Percentiles rank a stretch among this genome's conserved stretches.
Conservation (phyloP, 2,329 filamentous ascomycete species). For the Tolypocladium ophioglossoides region DNA sequence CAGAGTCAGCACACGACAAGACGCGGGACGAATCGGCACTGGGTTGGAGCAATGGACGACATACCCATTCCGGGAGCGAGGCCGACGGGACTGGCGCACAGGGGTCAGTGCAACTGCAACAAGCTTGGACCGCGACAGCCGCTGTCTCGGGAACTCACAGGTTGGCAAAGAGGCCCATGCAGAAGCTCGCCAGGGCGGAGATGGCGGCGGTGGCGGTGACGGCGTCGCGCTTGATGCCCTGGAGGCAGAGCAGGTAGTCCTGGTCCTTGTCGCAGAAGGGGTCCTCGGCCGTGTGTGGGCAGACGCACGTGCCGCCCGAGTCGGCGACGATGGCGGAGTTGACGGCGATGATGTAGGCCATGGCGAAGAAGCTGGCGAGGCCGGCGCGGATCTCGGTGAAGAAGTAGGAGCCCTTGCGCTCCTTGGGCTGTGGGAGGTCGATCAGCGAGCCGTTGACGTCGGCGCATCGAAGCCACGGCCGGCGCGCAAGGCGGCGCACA, state of each 20-base stretch:
- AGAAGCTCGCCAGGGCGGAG: slow-evolving; percentile 67
- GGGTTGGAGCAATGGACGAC: slow-evolving; percentile 1
- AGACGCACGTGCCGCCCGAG: slow-evolving; percentile 67
- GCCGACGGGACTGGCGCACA: slow-evolving; percentile 19
- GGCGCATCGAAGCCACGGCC: neutral
- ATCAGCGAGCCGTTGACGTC: neutral
- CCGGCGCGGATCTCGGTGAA: slow-evolving; percentile 78
- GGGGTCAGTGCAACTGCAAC: slow-evolving; percentile 1
- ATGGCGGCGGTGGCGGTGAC: slow-evolving; percentile 82
- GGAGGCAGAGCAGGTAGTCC: slow-evolving; percentile 53
- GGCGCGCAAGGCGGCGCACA: neutral
- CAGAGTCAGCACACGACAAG: slow-evolving; percentile 1
- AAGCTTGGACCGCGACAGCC: neutral
- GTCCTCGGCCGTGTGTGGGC: slow-evolving; percentile 40
- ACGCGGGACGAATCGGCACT: neutral
- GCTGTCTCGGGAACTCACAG: slow-evolving; percentile 32
- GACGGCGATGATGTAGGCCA: slow-evolving; percentile 44
- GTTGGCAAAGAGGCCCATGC: slow-evolving; percentile 75
- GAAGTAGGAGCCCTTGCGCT: slow-evolving; percentile 67
- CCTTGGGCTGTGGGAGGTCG: slow-evolving; percentile 40
- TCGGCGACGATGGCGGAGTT: slow-evolving; percentile 47
- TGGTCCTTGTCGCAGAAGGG: slow-evolving; percentile 40
- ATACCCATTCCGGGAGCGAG: slow-evolving; percentile 33
- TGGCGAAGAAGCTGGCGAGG: slow-evolving; percentile 66
- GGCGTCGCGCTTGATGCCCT: slow-evolving; percentile 61